Percentiles rank a stretch among this genome's conserved stretches.
These are phyloP conservation scores for Clavariopsis aquatica DNA, from an alignment of 495 filamentous ascomycete genomes.

Conservation along the genomic window DNA sequence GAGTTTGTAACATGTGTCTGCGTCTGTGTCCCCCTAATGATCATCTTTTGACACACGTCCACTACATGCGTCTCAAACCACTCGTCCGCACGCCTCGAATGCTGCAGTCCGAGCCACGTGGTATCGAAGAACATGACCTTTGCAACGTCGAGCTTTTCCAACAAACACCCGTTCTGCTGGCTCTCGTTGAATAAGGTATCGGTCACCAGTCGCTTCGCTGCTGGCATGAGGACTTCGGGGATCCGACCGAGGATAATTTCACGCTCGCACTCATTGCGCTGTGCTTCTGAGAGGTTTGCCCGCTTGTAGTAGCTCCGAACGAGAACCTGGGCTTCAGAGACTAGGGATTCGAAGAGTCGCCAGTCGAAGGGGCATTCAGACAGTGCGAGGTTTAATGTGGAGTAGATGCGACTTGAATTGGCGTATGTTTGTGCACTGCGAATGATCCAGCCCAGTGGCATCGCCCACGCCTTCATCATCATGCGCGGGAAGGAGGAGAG, in stretches of 20 bases:
- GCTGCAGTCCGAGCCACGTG: constrained; percentile 36
- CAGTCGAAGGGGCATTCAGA: constrained; percentile 54
- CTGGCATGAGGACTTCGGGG: constrained; percentile 37
- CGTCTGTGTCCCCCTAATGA: constrained; percentile 25
- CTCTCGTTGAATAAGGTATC: constrained; percentile 19
- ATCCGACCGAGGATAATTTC: constrained; percentile 37
- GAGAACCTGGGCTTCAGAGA: constrained; percentile 51
- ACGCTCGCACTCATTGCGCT: constrained; percentile 35
- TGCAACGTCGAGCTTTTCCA: constrained; percentile 26
- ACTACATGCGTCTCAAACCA: constrained; percentile 29
- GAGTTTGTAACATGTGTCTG: constrained; percentile 13
- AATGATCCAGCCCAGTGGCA: constrained; percentile 46
- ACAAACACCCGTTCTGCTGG: constrained; percentile 5
- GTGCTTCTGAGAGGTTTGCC: constrained; percentile 8
- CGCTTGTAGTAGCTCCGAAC: constrained; percentile 41
- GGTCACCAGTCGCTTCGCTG: constrained; percentile 26
- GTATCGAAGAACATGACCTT: constrained; percentile 37
- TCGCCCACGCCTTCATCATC: constrained; percentile 69
- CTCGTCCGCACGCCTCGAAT: constrained; percentile 1
- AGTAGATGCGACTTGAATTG: constrained; percentile 27
- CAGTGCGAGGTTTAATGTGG: constrained; percentile 38
- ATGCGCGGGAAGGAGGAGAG: constrained; percentile 72
- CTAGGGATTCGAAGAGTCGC: constrained; percentile 51
- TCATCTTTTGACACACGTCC: constrained; percentile 36
- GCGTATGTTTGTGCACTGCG: constrained; percentile 24